A percentile compares a stretch with the other conserved stretches of the same genome.
These are phyloP conservation scores for Pulveroboletus frians DNA, from an alignment of 768 basidiomycete species.

Conservation along the genomic window DNA sequence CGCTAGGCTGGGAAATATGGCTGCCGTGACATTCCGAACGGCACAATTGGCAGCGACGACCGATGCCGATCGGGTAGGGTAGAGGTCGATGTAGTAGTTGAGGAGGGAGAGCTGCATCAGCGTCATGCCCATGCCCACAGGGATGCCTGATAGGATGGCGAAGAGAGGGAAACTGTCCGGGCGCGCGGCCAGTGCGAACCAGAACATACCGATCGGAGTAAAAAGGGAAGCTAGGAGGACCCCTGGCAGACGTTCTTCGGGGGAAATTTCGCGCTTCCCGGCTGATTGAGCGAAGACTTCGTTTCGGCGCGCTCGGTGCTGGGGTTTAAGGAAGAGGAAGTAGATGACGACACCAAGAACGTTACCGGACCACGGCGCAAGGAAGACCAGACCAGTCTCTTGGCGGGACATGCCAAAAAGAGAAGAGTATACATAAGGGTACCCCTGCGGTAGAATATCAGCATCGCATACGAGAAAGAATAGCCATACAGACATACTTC, in stretches of 20 bases:
- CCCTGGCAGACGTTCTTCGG: conserved; percentile 27
- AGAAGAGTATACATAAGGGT: conserved; percentile 18
- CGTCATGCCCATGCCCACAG: conserved; percentile 28
- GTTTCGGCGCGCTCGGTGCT: conserved; percentile 12
- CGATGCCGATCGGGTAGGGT: conserved; percentile 27
- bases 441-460: conserved; percentile 13
- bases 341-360: conserved; percentile 24
- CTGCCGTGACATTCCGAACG: conserved; percentile 17
- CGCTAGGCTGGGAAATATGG: conserved; percentile 23
- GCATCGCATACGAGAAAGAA: neutral
- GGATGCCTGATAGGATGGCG: conserved; percentile 21
- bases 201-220: conserved; percentile 27
- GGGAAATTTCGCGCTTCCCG: conserved; percentile 21
- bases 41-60: conserved; percentile 27
- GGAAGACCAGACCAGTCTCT: conserved; percentile 20
- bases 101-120: conserved; percentile 24
- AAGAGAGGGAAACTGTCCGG: conserved; percentile 8
- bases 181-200: conserved; percentile 22
- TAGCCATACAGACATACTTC: conserved; percentile 9
- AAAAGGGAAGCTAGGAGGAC: conserved; percentile 23
- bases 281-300: conserved; percentile 16
- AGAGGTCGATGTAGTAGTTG: conserved; percentile 30
- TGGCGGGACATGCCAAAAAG: conserved; percentile 24
- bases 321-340: conserved; percentile 23
- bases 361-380: conserved; percentile 25